Base-by-base conservation (phyloP, 495 filamentous ascomycete genomes). In the Staphylotrichum longicolle region DNA sequence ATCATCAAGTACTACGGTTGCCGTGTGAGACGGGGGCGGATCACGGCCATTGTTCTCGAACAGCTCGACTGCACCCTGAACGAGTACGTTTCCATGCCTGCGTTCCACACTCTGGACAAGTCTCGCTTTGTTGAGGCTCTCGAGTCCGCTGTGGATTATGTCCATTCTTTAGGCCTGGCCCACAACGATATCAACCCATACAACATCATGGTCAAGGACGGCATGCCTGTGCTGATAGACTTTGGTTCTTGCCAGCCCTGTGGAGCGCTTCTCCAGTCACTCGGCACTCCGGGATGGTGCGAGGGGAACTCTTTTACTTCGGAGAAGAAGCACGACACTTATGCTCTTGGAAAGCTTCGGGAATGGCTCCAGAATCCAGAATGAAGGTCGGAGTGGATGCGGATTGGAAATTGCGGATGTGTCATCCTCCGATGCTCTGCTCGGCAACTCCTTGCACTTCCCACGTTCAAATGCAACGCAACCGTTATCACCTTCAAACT, bases 171-270 rank as follows among this genome's bases (percentile, higher is more conserved):
- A 14, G 74, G 74, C 1, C 65, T 70, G 45, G 77, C 74, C 14
- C 77, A 80, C 53, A 77, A 77, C 44, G 71, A 73, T 40, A 65
- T 80, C 32, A 66, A 66, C 15, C 75, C 50, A 1, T 20, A 37
- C 50, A 53, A 53, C n/a, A 53, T 53, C 15, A 53, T 53, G 50
- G 50, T 74, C 2, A 33, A 55, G 27, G 78, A 79, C 57, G 63
- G 60, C 15, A 34, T 57, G 11, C 55, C 41, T 6, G 39, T 46
- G 27, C 52, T 65, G 35, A 60, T 63, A 60, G 50, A 53, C 50
- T 53, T 53, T 27, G 50, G 35, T 4, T 37, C 35, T 8, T 33
- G 20, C 9, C 10, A 34, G 49, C 12, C 49, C 33, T 51, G 0
- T 68, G 59, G 57, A 33, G 57, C 15, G 52, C 57, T 53, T 55